Conservation (phyloP, 73 alveolate genomes). For the Symbiodinium pilosum region DNA sequence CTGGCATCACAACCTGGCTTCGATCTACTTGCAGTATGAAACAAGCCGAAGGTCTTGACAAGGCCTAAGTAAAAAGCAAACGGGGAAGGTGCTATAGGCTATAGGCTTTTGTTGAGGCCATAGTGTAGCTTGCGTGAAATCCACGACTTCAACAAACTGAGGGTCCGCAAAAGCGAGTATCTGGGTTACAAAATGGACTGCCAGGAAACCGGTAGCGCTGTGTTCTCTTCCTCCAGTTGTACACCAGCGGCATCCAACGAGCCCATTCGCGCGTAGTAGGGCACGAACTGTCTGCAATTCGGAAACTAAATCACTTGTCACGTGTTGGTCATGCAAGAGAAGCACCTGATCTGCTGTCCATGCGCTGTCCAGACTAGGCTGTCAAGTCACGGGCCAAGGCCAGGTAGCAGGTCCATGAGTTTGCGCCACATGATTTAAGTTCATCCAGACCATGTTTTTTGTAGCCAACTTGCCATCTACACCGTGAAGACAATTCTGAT, state of each 20-base stretch:
- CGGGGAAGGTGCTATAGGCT: no score
- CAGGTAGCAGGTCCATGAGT: not conserved
- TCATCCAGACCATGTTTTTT: not conserved
- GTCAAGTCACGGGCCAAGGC: not conserved
- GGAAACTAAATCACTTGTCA: not conserved
- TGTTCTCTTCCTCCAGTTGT: not conserved
- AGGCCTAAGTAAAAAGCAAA: no score
- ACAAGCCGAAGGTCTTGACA: no score
- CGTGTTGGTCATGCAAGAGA: not conserved
- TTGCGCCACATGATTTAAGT: not conserved
- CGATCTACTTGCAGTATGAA: no score
- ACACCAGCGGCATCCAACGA: conserved; percentile 42
- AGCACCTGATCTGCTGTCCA: not conserved
- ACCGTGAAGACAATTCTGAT: no score
- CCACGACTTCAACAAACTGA: no score
- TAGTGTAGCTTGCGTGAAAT: no score
- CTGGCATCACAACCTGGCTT: conserved; percentile 41
- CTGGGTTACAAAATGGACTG: no score
- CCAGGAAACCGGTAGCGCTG: not conserved
- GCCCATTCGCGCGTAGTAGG: conserved; percentile 66
- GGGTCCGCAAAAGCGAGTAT: no score
- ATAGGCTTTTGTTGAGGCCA: no score
- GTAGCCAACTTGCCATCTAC: no score
- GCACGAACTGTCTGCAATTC: conserved; percentile 36
- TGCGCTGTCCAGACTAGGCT: not conserved